Evolutionary conservation across 306 rosid species (phyloP).

Genomic region (Inga laurina): DNA sequence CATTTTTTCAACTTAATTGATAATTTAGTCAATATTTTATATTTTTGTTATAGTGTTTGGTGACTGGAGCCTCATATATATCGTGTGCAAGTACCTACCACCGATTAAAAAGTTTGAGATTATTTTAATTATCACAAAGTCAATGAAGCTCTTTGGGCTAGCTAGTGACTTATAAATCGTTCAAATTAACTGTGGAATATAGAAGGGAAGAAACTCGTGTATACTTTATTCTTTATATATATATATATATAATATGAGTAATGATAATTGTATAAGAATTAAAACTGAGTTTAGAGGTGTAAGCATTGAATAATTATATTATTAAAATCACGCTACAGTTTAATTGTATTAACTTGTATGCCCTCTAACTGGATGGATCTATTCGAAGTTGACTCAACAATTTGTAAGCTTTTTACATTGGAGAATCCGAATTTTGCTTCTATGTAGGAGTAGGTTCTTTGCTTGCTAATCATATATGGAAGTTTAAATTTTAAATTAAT

Average conservation of each 20-base stretch:
- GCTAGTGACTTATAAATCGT: neutral
- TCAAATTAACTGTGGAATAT: neutral
- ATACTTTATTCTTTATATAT: neutral
- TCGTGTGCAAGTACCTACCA: neutral
- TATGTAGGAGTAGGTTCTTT: neutral
- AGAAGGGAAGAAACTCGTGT: neutral
- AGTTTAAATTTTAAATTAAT: neutral
- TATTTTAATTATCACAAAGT: conserved; percentile 1
- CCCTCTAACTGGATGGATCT: conserved; percentile 30
- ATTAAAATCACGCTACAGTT: neutral
- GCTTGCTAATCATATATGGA: neutral
- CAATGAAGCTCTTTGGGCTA: neutral
- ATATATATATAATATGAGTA: neutral
- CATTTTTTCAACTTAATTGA: neutral
- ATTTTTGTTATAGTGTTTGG: neutral
- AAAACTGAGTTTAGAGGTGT: neutral
- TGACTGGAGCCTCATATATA: neutral
- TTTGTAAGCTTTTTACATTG: conserved; percentile 23
- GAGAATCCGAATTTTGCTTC: conserved; percentile 53
- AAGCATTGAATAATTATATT: neutral
- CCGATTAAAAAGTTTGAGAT: neutral
- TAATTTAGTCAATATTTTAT: neutral
- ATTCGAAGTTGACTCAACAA: conserved; percentile 58
- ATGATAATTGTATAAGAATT: neutral
- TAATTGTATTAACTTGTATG: neutral